Percentiles rank a stretch among this genome's conserved stretches.
These are phyloP conservation scores for Geosmithia putterillii DNA, from an alignment of 2,329 filamentous ascomycete genomes.

Conservation along the genomic window DNA sequence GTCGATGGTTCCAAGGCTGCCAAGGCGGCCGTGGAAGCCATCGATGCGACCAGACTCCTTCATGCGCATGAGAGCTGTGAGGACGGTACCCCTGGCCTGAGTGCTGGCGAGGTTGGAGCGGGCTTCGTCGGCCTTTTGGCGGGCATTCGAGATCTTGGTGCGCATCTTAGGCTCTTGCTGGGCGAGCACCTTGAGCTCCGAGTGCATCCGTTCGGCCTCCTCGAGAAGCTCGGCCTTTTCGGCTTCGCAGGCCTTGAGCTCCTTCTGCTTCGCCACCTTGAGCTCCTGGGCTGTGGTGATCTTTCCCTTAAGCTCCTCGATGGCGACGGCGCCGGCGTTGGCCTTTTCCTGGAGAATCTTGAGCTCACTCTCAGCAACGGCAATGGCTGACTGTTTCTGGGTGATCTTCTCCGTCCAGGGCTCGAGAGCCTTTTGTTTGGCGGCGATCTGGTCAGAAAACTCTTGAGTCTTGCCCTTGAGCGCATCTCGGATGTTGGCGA, in stretches of 20 bases:
- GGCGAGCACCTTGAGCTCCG: conserved; percentile 59
- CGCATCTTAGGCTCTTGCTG: conserved; percentile 73
- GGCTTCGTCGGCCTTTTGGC: conserved; percentile 94
- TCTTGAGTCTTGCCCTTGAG: conserved; percentile 93
- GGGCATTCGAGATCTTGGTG: conserved; percentile 72
- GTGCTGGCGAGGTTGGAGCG: conserved; percentile 79
- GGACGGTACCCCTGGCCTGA: conserved; percentile 85
- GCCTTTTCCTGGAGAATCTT: conserved; percentile 83
- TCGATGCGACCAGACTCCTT: conserved; percentile 94
- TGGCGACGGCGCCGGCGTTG: conserved; percentile 71
- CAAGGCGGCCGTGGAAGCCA: conserved; percentile 89
- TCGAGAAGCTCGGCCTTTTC: conserved; percentile 63
- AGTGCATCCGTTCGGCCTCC: conserved; percentile 59
- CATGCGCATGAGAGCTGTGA: conserved; percentile 84
- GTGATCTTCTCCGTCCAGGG: conserved; percentile 97
- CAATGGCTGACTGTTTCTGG: conserved; percentile 86
- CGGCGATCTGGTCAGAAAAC: conserved; percentile 83
- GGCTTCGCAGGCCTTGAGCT: conserved; percentile 64
- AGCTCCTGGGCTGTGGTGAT: conserved; percentile 60
- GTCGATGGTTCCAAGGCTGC: conserved; percentile 89
- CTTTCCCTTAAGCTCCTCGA: conserved; percentile 75
- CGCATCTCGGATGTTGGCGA: conserved; percentile 70
- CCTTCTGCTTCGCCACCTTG: conserved; percentile 56
- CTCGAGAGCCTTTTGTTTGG: conserved; percentile 86
- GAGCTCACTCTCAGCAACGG: conserved; percentile 88